Percentiles rank a stretch among this genome's conserved stretches.
phyloP scores from a whole-genome alignment of 768 basidiomycete species.

The Hemileccinum impolitum region DNA sequence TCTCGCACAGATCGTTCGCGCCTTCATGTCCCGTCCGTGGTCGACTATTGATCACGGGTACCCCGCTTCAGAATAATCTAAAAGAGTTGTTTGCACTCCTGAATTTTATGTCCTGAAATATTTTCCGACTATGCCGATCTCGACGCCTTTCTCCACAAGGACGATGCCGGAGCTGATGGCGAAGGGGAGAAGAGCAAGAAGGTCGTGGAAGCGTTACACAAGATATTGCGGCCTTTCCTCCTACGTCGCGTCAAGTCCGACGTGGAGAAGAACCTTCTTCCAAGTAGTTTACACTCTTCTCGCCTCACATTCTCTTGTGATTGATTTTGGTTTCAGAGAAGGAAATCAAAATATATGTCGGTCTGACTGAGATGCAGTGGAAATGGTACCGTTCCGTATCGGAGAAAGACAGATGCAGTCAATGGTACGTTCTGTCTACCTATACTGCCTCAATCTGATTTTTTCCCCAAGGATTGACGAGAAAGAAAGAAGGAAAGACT shows the following conservation, averaged over 20 bases:
- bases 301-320: background rate
- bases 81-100: conserved; percentile 91
- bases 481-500: conserved; percentile 99
- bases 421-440: conserved; percentile 56
- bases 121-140: conserved; percentile 89
- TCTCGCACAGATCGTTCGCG: conserved; percentile 88
- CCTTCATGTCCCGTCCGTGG: conserved; percentile 88
- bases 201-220: conserved; percentile 95
- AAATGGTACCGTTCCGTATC: conserved; percentile 97
- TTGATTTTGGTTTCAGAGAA: conserved; percentile 57
- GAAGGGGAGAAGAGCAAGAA: conserved; percentile 87
- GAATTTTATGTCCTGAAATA: conserved; percentile 97
- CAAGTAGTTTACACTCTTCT: conserved; percentile 51
- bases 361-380: conserved; percentile 94
- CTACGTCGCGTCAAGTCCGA: conserved; percentile 93
- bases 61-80: conserved; percentile 93
- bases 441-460: background rate
- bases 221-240: conserved; percentile 93
- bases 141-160: conserved; percentile 92
- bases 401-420: conserved; percentile 96
- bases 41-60: conserved; percentile 92
- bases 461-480: conserved; percentile 64
- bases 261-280: conserved; percentile 93
- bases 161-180: conserved; percentile 58
- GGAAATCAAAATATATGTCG: conserved; percentile 98